Base-by-base conservation (phyloP, 2,329 filamentous ascomycete genomes). In the Pseudogymnoascus pannorum region DNA sequence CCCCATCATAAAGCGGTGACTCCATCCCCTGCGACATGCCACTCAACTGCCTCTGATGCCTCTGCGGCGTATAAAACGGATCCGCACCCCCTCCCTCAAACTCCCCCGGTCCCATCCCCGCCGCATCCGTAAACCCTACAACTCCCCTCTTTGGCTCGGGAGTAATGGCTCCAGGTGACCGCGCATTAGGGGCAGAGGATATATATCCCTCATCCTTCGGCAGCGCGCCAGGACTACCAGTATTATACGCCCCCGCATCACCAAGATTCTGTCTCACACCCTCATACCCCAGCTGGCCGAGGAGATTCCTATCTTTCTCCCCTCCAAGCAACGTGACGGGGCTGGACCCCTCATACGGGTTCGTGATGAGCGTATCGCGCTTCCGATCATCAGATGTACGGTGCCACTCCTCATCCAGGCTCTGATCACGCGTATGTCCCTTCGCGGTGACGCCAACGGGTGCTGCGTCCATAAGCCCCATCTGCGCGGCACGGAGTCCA, bases 1-100 rank as follows among this genome's bases (percentile, higher is more conserved):
- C 84, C 63, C 90, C 87, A 72, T 99, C 94, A 70, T 96, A 97
- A 18, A 97, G 79, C 2, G 93, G 92, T 29, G 92, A 94, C 3
- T 81, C 82, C 83, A 97, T 91, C 51, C 92, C 93, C 70, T 97
- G 91, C 6, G 93, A 97, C 77, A 96, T 88, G 58, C 91, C 92
- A 71, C 91, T 96, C 54, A 92, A 78, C 68, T 94, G 86, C 58
- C 90, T 85, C 35, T 75, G 70, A 66, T 87, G 85, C 42, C 20
- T n/a, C 42, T 14, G 20, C 38, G 81, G 75, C 24, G 77, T 75
- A 63, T 84, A 84, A 70, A 92, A 92, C 1, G 87, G 84, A 72
- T 94, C 89, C 20, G 81, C 80, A 44, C 73, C 76, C 20, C 81
- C 80, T 44, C 73, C 76, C 5, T 33, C 51, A 35, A 33, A 35